Base-by-base conservation (phyloP, 2,329 filamentous ascomycete species). In the Ceratocystis eucalypticola region DNA sequence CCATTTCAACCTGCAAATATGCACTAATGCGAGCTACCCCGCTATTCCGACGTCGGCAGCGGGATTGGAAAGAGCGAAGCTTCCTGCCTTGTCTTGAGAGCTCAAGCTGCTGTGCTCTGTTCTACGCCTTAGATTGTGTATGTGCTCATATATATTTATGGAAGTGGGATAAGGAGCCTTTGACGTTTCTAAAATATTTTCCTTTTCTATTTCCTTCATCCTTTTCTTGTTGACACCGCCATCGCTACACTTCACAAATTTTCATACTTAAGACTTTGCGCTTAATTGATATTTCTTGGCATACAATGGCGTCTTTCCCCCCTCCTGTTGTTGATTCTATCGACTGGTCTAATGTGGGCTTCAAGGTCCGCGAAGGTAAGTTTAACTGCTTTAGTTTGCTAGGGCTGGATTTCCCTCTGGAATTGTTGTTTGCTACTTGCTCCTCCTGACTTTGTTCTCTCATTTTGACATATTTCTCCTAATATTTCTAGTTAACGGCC, bases 291-390 rank as follows among this genome's bases (percentile, higher is more conserved):
- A 17, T 57, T 41, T 20, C 33, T 33, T 44, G 28, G 10, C 3
- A 15, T 15, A 64, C 41, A 59, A 67, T 67, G 66, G 67, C 79
- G 65, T 69, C 78, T 48, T 93, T 92, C 73, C 91, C 91, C 70
- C 90, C 91, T 37, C 84, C 88, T 10, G 87, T 89, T 2, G 85
- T 89, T 71, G 85, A 84, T 73, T 88, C 88, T 70, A 93, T 96
- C 78, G 91, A 97, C 81, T 97, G 93, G 93, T 84, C 83, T 75
- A 88, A 96, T 73, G 85, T 97, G 70, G 93, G 93, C 74, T 97
- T 97, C 82, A 87, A 86, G 73, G 87, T 96, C 71, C 88, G 91
- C 71, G 91, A 96, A 82, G 89, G 90, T 90, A 76, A 72, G 78
- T 70, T 48, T 46, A 15, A 41, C 37, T 37, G 17, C 25, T 25